A percentile compares a stretch with the other conserved stretches of the same genome.
Evolutionary conservation across 345 rosid species (phyloP).

Genomic region (Syzygium oleosum): DNA sequence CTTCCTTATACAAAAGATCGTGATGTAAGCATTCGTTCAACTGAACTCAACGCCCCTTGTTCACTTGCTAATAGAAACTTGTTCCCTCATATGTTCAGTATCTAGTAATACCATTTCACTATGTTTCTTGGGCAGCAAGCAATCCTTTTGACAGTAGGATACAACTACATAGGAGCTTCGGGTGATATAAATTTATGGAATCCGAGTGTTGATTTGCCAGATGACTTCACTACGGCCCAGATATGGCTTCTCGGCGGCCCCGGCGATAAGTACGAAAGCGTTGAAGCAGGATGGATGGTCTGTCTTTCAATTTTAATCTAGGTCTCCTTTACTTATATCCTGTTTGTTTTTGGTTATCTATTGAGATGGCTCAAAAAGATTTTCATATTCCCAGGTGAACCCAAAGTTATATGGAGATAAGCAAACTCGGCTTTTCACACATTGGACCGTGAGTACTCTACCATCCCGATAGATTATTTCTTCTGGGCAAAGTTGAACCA

Average conservation of each 20-base stretch:
- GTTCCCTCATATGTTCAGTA: neutral
- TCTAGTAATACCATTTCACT: neutral
- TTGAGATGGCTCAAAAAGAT: neutral
- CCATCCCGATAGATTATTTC: neutral
- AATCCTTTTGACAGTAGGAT: conserved; percentile 15
- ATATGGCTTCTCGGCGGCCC: conserved; percentile 33
- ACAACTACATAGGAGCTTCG: conserved; percentile 26
- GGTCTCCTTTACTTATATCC: neutral
- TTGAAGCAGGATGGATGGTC: conserved; percentile 49
- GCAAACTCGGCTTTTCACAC: neutral
- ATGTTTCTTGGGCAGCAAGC: conserved; percentile 13
- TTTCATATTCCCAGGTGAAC: conserved; percentile 4
- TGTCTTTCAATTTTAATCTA: neutral
- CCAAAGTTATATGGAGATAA: conserved; percentile 5
- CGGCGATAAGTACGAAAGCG: conserved; percentile 12
- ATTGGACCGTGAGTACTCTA: conserved; percentile 13
- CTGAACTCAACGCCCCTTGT: too few species aligned
- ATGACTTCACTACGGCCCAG: conserved; percentile 30
- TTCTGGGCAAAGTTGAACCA: neutral
- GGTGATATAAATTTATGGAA: conserved; percentile 48
- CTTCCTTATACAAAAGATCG: neutral
- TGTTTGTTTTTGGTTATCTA: neutral
- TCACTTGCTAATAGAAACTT: neutral
- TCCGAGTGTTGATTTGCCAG: conserved; percentile 13
- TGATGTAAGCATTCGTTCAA: conserved; percentile 14